Evolutionary conservation across 1,284 basidiomycete genomes (phyloP).

Genomic region (Microbotryum saponariae): DNA sequence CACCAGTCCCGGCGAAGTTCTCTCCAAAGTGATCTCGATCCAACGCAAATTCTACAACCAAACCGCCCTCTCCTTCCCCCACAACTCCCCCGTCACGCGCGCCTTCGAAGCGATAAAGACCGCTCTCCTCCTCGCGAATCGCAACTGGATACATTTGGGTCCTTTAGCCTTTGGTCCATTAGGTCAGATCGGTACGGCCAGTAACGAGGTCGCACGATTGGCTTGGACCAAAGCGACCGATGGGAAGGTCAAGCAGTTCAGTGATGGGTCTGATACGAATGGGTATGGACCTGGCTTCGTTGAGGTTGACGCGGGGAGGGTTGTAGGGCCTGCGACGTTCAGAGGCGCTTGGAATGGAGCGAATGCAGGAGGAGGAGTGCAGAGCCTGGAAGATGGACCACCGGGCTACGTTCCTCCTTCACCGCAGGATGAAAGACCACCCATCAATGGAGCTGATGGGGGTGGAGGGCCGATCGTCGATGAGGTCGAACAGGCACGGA

Average conservation of each 20-base stretch:
- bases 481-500: too few relatives aligned
- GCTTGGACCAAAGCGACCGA: constrained; percentile 31
- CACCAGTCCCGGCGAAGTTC: constrained; percentile 21
- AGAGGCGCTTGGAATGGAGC: background rate
- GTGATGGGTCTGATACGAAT: background rate
- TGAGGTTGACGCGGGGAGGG: constrained; percentile 13
- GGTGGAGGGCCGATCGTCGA: too few relatives aligned
- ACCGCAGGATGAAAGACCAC: background rate
- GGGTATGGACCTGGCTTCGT: background rate
- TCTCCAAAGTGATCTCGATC: constrained; percentile 28
- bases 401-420: constrained; percentile 1
- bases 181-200: constrained; percentile 21
- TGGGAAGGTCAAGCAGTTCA: constrained; percentile 24
- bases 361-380: background rate
- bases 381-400: background rate
- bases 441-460: too few relatives aligned
- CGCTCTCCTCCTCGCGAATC: constrained; percentile 18
- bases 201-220: constrained; percentile 8
- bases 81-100: constrained; percentile 7
- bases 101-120: constrained; percentile 29
- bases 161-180: constrained; percentile 25
- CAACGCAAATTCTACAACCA: constrained; percentile 14
- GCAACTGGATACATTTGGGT: constrained; percentile 17
- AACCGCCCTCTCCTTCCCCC: background rate
- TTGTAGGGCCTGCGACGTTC: constrained; percentile 1